Base-by-base conservation (phyloP, 805 yeast genomes). In the Schwanniomyces yamadae region DNA sequence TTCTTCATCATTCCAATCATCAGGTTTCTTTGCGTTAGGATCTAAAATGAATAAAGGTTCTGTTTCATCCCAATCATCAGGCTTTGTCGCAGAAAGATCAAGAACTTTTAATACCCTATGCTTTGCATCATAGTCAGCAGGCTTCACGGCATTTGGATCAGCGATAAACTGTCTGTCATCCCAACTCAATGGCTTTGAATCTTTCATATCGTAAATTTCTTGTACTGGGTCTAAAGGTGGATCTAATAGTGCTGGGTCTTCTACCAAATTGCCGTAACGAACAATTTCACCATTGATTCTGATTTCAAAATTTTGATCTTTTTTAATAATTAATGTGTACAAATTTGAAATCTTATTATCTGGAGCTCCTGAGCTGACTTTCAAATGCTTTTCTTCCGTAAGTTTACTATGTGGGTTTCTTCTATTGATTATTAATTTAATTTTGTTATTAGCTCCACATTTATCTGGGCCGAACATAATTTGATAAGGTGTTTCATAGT, bases 401-500 rank as follows among this genome's bases (percentile, higher is more conserved):
- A 66, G 71, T 5, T 78, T 80, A 17, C 78, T 69, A 17, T 51
- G 41, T 29, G 78, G 80, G 55, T 76, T 73, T 49, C 71, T 69
- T 49, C 84, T 73, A 39, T 72, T 75, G 41, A 88, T 51, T 37
- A 88, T 84, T 46, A 89, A 77, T 53, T 85, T 95, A 22, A 90
- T 81, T 59, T 80, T 84, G 64, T 88, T 85, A 29, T 82, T 74
- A 35, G 78, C 55, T 3, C 95, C 95, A 64, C 97, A 90, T 57
- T 75, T 78, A 61, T 90, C 97, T 28, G 97, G 97, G 14, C 97
- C 97, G 66, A 90, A 90, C 91, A 90, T 84, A 45, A 90, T 64
- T 59, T 84, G 88, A 63, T 83, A 87, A 2, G 89, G 85, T 3
- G 95, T 73, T 18, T 71, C 78, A 41, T 77, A 74, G 45, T 66